Evolutionary conservation across 257 asterid species (phyloP).

Genomic region (Scutellaria minor): DNA sequence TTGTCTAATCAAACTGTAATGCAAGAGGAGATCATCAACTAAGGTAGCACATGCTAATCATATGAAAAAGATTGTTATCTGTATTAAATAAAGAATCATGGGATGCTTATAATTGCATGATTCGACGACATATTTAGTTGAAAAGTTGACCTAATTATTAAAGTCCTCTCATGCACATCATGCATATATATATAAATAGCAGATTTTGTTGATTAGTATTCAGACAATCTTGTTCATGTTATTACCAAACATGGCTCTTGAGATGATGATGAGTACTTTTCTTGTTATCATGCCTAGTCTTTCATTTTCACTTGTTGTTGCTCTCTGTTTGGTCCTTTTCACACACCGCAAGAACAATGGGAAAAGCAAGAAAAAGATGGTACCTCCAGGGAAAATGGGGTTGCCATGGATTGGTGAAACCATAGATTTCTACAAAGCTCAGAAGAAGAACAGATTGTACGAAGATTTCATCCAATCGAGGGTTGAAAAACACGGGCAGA

Average conservation of each 20-base stretch:
- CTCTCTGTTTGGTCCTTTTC: conserved; percentile 40
- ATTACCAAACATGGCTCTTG: conserved; percentile 43
- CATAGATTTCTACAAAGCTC: conserved; percentile 72
- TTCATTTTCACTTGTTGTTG: conserved; percentile 30
- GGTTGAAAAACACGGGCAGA: conserved; percentile 55
- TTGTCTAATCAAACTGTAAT: conserved; percentile 19
- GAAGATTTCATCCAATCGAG: conserved; percentile 74
- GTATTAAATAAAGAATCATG: background rate
- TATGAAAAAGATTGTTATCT: conserved; percentile 40
- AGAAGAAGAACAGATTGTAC: conserved; percentile 61
- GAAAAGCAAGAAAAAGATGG: conserved; percentile 44
- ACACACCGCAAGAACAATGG: conserved; percentile 27
- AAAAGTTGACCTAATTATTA: conserved; percentile 37
- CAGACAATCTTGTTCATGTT: conserved; percentile 30
- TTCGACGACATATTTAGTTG: conserved; percentile 45
- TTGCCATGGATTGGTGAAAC: conserved; percentile 90
- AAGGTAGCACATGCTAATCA: conserved; percentile 53
- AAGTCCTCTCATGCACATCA: conserved; percentile 45
- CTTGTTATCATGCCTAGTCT: conserved; percentile 26
- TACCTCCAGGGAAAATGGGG: conserved; percentile 85
- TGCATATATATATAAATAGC: conserved; percentile 33
- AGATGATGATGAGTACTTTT: conserved; percentile 23
- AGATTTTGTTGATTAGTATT: background rate
- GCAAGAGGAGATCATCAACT: background rate
- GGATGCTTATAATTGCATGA: conserved; percentile 37